Evolutionary conservation across 1,284 basidiomycete genomes (phyloP).

Genomic region (Pulchroboletus neoregius): DNA sequence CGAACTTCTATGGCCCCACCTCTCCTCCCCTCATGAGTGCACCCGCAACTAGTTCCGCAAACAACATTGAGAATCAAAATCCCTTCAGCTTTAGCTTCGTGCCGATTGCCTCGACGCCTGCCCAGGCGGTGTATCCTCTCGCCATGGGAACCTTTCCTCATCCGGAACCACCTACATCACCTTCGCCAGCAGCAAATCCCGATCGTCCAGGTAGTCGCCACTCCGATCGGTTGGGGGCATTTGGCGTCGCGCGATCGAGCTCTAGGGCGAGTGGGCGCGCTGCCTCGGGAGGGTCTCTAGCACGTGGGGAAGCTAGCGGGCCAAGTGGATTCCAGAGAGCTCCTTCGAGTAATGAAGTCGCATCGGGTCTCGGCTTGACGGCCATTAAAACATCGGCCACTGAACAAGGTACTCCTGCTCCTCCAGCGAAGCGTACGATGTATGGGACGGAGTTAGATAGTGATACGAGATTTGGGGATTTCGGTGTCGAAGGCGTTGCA

Average conservation of each 20-base stretch:
- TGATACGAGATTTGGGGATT: slow-evolving; percentile 77
- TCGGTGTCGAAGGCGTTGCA: slow-evolving; percentile 70
- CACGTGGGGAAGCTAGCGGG: slow-evolving; percentile 30
- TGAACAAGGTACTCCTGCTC: slow-evolving; percentile 29
- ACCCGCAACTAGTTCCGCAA: slow-evolving; percentile 41
- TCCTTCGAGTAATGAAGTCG: slow-evolving; percentile 38
- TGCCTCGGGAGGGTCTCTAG: slow-evolving; percentile 28
- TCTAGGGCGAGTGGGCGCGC: slow-evolving; percentile 33
- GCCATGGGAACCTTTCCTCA: slow-evolving; percentile 52
- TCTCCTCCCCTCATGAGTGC: slow-evolving; percentile 34
- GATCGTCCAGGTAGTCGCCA: slow-evolving; percentile 36
- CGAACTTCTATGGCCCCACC: slow-evolving; percentile 46
- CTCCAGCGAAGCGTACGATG: slow-evolving; percentile 60
- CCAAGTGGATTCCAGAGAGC: slow-evolving; percentile 26
- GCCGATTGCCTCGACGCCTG: slow-evolving; percentile 52
- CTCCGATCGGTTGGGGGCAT: slow-evolving; percentile 32
- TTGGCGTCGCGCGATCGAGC: slow-evolving; percentile 31
- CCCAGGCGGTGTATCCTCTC: slow-evolving; percentile 36
- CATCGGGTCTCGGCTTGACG: slow-evolving; percentile 37
- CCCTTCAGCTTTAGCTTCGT: slow-evolving; percentile 52
- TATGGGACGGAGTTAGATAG: slow-evolving; percentile 74
- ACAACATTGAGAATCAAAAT: slow-evolving; percentile 50
- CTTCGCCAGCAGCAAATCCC: slow-evolving; percentile 50
- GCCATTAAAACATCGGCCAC: slow-evolving; percentile 32
- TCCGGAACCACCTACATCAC: slow-evolving; percentile 65